Evolutionary conservation across 352 stramenopile genomes (phyloP).

Genomic region (Globisporangium apiculatum): DNA sequence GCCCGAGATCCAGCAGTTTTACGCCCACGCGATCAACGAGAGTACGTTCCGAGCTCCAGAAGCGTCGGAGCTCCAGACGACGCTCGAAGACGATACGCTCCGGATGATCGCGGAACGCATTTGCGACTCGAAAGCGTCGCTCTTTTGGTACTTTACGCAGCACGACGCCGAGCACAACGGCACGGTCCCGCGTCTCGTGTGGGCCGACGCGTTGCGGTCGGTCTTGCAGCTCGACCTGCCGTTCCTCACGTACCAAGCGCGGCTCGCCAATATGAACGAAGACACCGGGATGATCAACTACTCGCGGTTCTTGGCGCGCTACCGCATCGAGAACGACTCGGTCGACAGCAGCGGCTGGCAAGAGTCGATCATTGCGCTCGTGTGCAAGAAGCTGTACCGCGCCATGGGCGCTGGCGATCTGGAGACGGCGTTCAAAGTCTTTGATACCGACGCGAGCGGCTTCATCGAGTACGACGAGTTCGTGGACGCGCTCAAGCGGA

Average conservation of each 20-base stretch:
- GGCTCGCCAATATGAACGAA: slow-evolving; percentile 82
- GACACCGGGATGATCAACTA: slow-evolving; percentile 87
- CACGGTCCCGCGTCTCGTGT: slow-evolving; percentile 78
- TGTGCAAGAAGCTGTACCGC: slow-evolving; percentile 91
- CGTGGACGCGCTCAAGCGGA: slow-evolving; percentile 83
- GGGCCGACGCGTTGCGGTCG: slow-evolving; percentile 86
- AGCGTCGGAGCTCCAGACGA: slow-evolving; percentile 64
- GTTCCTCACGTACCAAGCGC: slow-evolving; percentile 86
- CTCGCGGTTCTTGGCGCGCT: slow-evolving; percentile 90
- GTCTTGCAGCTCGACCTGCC: slow-evolving; percentile 90
- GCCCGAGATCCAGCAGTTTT: slow-evolving; percentile 93
- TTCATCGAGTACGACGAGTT: slow-evolving; percentile 95
- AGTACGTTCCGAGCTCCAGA: slow-evolving; percentile 68
- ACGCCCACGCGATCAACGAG: slow-evolving; percentile 82
- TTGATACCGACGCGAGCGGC: slow-evolving; percentile 86
- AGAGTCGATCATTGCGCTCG: slow-evolving; percentile 85
- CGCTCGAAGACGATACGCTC: slow-evolving; percentile 85
- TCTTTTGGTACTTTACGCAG: slow-evolving; percentile 94
- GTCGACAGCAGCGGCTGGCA: slow-evolving; percentile 87
- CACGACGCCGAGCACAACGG: slow-evolving; percentile 89
- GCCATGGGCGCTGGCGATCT: slow-evolving; percentile 87
- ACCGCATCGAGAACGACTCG: slow-evolving; percentile 87
- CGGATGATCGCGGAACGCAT: slow-evolving; percentile 93
- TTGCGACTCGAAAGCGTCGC: slow-evolving; percentile 86
- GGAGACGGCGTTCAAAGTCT: slow-evolving; percentile 87